Evolutionary conservation across 2,329 filamentous ascomycete species (phyloP).

Genomic region (Fusarium graminum): DNA sequence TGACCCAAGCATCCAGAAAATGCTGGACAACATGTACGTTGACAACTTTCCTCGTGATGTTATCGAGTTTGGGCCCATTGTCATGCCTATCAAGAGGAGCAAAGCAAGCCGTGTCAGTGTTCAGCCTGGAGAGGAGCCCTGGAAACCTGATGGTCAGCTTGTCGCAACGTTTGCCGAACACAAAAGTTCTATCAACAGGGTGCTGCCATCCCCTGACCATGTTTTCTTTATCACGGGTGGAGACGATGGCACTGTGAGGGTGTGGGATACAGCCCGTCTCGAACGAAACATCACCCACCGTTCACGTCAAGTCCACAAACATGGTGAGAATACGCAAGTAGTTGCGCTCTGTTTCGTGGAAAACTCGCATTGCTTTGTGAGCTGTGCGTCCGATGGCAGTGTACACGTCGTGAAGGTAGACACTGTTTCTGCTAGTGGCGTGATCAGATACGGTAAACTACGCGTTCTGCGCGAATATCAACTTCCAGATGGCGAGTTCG

Average conservation of each 20-base stretch:
- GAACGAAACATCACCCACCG: slow-evolving; percentile 92
- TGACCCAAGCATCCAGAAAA: slow-evolving; percentile 74
- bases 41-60: slow-evolving; percentile 76
- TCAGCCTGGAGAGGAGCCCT: slow-evolving; percentile 63
- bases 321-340: slow-evolving; percentile 78
- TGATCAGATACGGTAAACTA: slow-evolving; percentile 82
- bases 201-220: slow-evolving; percentile 89
- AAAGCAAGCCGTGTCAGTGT: slow-evolving; percentile 66
- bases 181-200: slow-evolving; percentile 81
- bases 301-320: slow-evolving; percentile 86
- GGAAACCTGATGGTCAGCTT: slow-evolving; percentile 86
- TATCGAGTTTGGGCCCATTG: slow-evolving; percentile 81
- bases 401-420: slow-evolving; percentile 90
- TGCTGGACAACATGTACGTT: slow-evolving; percentile 87
- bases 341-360: slow-evolving; percentile 91
- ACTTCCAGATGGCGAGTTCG: slow-evolving; percentile 79
- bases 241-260: slow-evolving; percentile 88
- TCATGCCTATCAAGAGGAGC: slow-evolving; percentile 74
- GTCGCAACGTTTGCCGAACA: slow-evolving; percentile 94
- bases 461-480: slow-evolving; percentile 83
- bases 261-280: slow-evolving; percentile 92
- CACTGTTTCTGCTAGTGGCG: slow-evolving; percentile 60
- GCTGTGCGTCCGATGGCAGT: slow-evolving; percentile 88
- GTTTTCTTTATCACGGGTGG: slow-evolving; percentile 94
- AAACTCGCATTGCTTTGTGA: slow-evolving; percentile 92